Base-by-base conservation (phyloP, 352 stramenopile genomes). In the Phytophthora citrophthora region DNA sequence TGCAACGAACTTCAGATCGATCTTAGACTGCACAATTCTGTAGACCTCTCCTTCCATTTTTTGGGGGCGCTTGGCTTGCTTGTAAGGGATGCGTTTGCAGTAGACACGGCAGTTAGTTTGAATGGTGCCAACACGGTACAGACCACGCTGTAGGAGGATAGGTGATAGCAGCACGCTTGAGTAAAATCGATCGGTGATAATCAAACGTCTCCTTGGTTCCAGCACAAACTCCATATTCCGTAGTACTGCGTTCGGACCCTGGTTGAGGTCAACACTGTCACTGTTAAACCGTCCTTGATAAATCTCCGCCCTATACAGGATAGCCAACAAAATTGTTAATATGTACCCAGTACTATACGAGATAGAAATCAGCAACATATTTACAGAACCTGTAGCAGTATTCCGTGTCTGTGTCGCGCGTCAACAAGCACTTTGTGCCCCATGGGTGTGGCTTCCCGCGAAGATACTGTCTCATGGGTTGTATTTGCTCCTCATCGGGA, bases 321-420 rank as follows among this genome's bases (percentile, higher is more conserved):
- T 55, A 51, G 26, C 0, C 5, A 23, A 24, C 38, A 51, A 13
- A 13, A 34, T 34, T 16, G 20, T 15, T 51, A 41, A 18, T 51
- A 8, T 9, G 20, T 32, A 50, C 40, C 26, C 7, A 45, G 40
- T 40, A 60, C 2, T 34, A 51, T 40, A 52, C 53, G 45, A 61
- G 18, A 16, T 40, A 20, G n/a, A n/a, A n/a, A n/a, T n/a, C n/a
- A n/a, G n/a, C n/a, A n/a, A n/a, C n/a, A n/a, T n/a, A n/a, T n/a
- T n/a, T n/a, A 43, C 16, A 5, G 23, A 53, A 61, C 41, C 54
- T 61, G 54, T 54, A 61, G 34, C 54, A 54, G 15, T 62, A 54
- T 10, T n/a, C 41, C 5, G 3, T 62, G 18, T 46, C 44, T 20
- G 43, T 23, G 32, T 47, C 54, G n/a, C 54, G 32, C 20, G 34